Evolutionary conservation across 2,329 filamentous ascomycete genomes (phyloP).

Genomic region (Stenocarpella maydis): DNA sequence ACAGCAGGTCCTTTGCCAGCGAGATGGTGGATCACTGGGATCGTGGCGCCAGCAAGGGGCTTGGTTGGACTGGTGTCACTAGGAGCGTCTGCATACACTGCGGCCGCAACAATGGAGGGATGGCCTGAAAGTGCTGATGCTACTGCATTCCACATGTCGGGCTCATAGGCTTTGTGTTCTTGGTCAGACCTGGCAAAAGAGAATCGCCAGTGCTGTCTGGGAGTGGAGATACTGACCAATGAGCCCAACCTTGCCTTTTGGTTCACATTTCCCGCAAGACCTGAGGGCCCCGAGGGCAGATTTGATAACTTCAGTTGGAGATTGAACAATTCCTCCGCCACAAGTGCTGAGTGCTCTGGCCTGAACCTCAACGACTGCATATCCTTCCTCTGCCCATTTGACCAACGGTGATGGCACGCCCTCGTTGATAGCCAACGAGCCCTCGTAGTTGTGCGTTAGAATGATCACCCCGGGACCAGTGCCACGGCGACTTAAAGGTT

Average conservation of each 20-base stretch:
- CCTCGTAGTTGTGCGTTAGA: constrained; percentile 34
- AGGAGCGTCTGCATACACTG: constrained; percentile 32
- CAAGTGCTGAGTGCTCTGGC: too few relatives aligned
- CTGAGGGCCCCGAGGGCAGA: too few relatives aligned
- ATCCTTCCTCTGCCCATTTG: constrained; percentile 36
- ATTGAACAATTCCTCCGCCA: too few relatives aligned
- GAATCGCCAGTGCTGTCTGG: too few relatives aligned
- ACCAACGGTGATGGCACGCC: constrained; percentile 30
- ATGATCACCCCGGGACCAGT: constrained; percentile 42
- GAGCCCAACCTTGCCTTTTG: constrained; percentile 33
- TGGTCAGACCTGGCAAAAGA: too few relatives aligned
- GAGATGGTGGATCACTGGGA: constrained; percentile 31
- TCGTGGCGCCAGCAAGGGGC: constrained; percentile 1
- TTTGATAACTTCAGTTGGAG: too few relatives aligned
- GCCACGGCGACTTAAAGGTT: constrained; percentile 42
- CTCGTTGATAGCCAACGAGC: constrained; percentile 25
- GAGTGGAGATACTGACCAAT: constrained; percentile 19
- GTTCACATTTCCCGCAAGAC: constrained; percentile 30
- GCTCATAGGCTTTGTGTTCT: constrained; percentile 28
- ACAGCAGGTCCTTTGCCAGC: constrained; percentile 21
- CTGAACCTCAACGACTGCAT: constrained; percentile 34
- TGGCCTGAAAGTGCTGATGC: constrained; percentile 13
- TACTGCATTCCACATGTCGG: constrained; percentile 25
- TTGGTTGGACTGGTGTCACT: background rate
- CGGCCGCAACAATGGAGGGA: constrained; percentile 29